Conservation (phyloP, 768 basidiomycete genomes). For the Boletus fagicola region DNA sequence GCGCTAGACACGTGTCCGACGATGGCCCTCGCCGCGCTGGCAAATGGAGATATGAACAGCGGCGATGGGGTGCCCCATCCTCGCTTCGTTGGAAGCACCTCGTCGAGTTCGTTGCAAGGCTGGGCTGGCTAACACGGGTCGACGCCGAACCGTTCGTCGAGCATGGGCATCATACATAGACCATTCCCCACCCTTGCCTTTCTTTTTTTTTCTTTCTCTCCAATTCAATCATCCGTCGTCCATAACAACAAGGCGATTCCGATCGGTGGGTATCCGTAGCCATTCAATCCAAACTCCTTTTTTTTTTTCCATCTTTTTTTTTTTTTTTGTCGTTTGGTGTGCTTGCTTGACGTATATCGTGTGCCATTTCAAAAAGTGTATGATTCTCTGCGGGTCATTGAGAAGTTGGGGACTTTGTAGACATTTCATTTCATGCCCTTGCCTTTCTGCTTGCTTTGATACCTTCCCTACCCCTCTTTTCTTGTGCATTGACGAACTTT, state of each 20-base stretch:
- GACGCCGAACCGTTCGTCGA: not conserved
- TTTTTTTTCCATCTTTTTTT: not conserved
- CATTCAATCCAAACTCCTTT: not conserved
- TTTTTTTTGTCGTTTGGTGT: not conserved
- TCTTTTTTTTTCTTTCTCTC: not conserved
- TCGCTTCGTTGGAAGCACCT: slow-evolving; percentile 19
- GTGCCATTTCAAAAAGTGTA: not conserved
- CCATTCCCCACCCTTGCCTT: not conserved
- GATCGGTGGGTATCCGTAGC: not conserved
- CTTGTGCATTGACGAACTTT: not conserved
- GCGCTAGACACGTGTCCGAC: slow-evolving; percentile 8
- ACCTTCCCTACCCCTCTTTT: not conserved
- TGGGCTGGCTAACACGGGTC: slow-evolving; percentile 25
- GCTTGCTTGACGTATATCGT: not conserved
- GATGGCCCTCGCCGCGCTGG: not conserved
- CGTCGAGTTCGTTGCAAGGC: slow-evolving; percentile 30
- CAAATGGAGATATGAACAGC: not conserved
- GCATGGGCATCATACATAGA: not conserved
- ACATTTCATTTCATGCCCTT: not conserved
- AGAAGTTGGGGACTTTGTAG: slow-evolving; percentile 18
- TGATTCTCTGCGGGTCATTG: slow-evolving; percentile 4
- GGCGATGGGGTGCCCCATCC: slow-evolving; percentile 3
- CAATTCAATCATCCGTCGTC: not conserved
- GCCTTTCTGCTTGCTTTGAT: slow-evolving; percentile 9
- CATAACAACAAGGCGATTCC: not conserved